Evolutionary conservation across 169 alveolate genomes (phyloP).

Genomic region (Eimeria falciformis): DNA sequence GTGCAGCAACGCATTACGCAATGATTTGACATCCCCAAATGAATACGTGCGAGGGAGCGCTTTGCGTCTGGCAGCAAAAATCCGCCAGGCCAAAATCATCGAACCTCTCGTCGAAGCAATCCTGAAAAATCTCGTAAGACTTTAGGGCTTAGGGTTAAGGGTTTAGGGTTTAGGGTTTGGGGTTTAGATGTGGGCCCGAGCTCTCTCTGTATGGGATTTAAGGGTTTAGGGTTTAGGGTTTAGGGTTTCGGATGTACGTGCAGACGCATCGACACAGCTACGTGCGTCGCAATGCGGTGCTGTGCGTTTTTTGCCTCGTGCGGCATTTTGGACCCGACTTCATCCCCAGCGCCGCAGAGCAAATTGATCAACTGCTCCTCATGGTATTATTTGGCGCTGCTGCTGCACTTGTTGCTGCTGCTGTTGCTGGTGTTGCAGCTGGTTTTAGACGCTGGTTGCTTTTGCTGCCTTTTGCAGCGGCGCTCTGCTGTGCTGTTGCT

Average conservation of each 20-base stretch:
- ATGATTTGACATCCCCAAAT: conserved; percentile 94
- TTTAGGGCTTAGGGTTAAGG: neutral
- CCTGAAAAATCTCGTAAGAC: conserved; percentile 85
- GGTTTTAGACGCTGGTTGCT: neutral
- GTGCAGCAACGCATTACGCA: conserved; percentile 91
- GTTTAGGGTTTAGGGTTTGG: too few species aligned
- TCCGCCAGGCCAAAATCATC: conserved; percentile 86
- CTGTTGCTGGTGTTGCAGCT: neutral
- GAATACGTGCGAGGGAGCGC: conserved; percentile 96
- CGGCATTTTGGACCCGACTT: conserved; percentile 91
- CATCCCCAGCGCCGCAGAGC: conserved; percentile 91
- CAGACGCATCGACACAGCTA: conserved; percentile 92
- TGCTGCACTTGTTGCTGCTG: neutral
- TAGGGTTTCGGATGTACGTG: neutral
- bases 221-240: neutral
- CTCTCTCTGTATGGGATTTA: too few species aligned
- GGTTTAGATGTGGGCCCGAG: too few species aligned
- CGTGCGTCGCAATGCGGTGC: conserved; percentile 95
- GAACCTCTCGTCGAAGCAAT: conserved; percentile 93
- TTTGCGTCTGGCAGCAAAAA: conserved; percentile 91
- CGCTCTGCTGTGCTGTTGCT: neutral
- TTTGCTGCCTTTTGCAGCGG: neutral
- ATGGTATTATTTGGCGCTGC: conserved; percentile 52
- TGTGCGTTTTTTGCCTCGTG: conserved; percentile 92
- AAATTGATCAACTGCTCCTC: conserved; percentile 81